Percentiles rank a stretch among this genome's conserved stretches.
These are phyloP conservation scores for Candida frijolesensis DNA, from an alignment of 1,139 yeast genomes.

Conservation along the genomic window DNA sequence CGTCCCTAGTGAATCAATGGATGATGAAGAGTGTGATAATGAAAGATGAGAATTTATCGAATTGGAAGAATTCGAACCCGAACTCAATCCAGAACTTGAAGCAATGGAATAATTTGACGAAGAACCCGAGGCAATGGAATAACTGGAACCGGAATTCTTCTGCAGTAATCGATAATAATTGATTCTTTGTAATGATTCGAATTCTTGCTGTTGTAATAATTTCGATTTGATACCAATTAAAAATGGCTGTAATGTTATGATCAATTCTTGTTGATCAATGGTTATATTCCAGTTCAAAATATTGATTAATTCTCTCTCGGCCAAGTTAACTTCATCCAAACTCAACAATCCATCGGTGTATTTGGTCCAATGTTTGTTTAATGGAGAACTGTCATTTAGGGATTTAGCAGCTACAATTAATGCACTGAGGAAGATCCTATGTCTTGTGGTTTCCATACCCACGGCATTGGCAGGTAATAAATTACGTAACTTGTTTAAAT, in stretches of 20 bases:
- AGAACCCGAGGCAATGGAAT: slow-evolving; percentile 10
- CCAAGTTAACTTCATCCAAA: slow-evolving; percentile 80
- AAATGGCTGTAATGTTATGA: slow-evolving; percentile 72
- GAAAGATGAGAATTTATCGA: slow-evolving; percentile 17
- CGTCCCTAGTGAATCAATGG: slow-evolving; percentile 15
- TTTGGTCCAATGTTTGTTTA: slow-evolving; percentile 93
- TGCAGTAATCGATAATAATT: slow-evolving; percentile 42
- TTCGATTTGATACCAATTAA: slow-evolving; percentile 64
- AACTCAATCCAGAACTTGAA: not conserved
- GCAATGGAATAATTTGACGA: slow-evolving; percentile 5
- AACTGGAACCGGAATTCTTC: slow-evolving; percentile 12
- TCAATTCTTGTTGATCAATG: slow-evolving; percentile 69
- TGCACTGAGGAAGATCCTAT: slow-evolving; percentile 86
- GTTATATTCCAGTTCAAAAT: slow-evolving; percentile 83
- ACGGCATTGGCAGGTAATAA: slow-evolving; percentile 85
- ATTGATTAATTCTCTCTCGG: slow-evolving; percentile 83
- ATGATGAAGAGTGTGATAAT: slow-evolving; percentile 14
- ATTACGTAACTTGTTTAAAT: slow-evolving; percentile 72
- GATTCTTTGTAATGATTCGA: slow-evolving; percentile 35
- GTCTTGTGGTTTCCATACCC: slow-evolving; percentile 93
- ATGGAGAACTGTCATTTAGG: slow-evolving; percentile 89
- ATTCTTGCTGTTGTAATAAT: slow-evolving; percentile 29
- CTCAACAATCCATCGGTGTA: slow-evolving; percentile 84
- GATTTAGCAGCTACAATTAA: slow-evolving; percentile 87
- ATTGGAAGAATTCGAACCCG: not conserved